A percentile compares a stretch with the other conserved stretches of the same genome.
These are phyloP conservation scores for Paulownia fortunei DNA, from an alignment of 257 asterid genomes.

Conservation along the genomic window DNA sequence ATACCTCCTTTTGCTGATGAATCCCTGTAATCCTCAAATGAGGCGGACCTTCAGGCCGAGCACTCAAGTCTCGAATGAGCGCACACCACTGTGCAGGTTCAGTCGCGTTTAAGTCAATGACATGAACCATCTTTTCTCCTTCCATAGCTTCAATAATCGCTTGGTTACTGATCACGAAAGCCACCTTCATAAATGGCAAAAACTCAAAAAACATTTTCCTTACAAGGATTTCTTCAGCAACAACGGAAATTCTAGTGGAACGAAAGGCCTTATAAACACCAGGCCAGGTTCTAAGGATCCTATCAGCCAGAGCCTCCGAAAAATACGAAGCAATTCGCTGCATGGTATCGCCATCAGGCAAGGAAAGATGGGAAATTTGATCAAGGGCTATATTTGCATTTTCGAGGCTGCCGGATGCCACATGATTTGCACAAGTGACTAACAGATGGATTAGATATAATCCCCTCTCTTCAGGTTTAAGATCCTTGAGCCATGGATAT, in stretches of 20 bases:
- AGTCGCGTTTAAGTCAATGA: conserved; percentile 69
- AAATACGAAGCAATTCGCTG: conserved; percentile 89
- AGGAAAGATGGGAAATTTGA: conserved; percentile 85
- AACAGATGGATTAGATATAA: conserved; percentile 77
- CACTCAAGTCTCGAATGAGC: conserved; percentile 84
- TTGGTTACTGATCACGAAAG: conserved; percentile 79
- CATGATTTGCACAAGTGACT: conserved; percentile 87
- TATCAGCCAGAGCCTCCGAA: conserved; percentile 83
- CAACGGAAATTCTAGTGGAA: conserved; percentile 51
- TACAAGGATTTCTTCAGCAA: conserved; percentile 71
- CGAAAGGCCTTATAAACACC: conserved; percentile 81
- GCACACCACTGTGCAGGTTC: conserved; percentile 93
- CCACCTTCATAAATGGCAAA: conserved; percentile 79
- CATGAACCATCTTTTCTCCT: conserved; percentile 94
- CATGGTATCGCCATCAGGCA: conserved; percentile 91
- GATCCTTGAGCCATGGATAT: conserved; percentile 80
- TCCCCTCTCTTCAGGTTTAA: conserved; percentile 93
- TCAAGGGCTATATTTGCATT: conserved; percentile 88
- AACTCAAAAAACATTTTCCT: conserved; percentile 79
- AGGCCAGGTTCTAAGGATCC: conserved; percentile 81
- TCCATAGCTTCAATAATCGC: conserved; percentile 95
- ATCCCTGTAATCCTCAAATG: conserved; percentile 88
- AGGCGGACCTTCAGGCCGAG: conserved; percentile 98
- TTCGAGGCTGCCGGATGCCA: conserved; percentile 75
- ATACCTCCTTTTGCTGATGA: conserved; percentile 68